Base-by-base conservation (phyloP, 1,139 yeast species). In the Suhomyces wounanorum region DNA sequence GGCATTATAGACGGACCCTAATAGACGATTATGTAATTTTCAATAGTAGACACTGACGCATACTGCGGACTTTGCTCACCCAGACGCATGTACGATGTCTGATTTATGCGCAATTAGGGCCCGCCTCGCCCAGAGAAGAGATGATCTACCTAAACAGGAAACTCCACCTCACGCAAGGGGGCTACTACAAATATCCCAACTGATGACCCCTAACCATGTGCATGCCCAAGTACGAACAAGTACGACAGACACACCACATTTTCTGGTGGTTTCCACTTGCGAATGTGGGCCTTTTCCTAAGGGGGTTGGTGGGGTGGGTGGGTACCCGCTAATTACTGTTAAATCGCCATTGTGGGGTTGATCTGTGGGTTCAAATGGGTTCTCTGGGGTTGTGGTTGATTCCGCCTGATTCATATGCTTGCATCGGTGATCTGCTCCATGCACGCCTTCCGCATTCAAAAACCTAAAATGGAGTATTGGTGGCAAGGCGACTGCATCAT, bases 1-100 rank as follows among this genome's bases (percentile, higher is more conserved):
- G 30, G 43, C 36, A 17, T 40, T 28, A 40, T 40, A 40, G 43
- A 40, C 43, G 43, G 43, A 40, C 28, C 43, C n/a, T 28, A 40
- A 40, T 40, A 40, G 43, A 40, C 43, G 35, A 40, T 30, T 39
- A 31, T 39, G 42, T 39, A 25, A 39, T 39, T 16, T 5, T 3
- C 13, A 8, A 25, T 23, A 25, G 42, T 39, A 39, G 36, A 14
- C 16, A 14, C 11, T n/a, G 11, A 33, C 17, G 36, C 36, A 33
- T 5, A 5, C n/a, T 14, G n/a, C 36, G 36, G 36, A n/a, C 36
- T 13, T 33, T 33, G 9, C 36, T 14, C 7, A 33, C 11, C n/a
- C 6, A 14, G 17, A 13, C 17, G 2, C 36, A 33, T 33, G 36
- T 17, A 33, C 36, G 17, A 33, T 33, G 17, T 3, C 13, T 9